Base-by-base conservation (phyloP, 345 rosid genomes). In the Iberis pinnata region DNA sequence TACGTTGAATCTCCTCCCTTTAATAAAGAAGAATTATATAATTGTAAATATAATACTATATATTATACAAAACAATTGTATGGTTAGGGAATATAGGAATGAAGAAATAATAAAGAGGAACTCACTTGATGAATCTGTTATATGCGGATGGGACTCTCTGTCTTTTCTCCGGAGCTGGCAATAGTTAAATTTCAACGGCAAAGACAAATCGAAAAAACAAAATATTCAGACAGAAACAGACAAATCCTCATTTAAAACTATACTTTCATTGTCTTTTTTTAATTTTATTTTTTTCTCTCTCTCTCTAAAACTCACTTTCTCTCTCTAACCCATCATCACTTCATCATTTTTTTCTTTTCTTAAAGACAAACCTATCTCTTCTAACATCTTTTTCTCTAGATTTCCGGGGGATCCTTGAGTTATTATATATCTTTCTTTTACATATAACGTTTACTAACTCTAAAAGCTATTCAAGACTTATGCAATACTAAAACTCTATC, bases 101-200 rank as follows among this genome's bases (percentile, higher is more conserved):
- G 33, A 15, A 12, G 4, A 18, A 53, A 5, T 3, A 2, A 3
- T 9, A 10, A 32, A 32, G 3, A 16, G 48, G n/a, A 38, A 60
- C 90, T 78, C 67, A 93, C 99, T 93, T 93, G 83, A 93, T 88
- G 79, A 93, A 93, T 75, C 99, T 88, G 76, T 93, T 93, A 80
- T 93, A 93, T 53, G 99, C 99, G 53, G 99, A 93, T 65, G 99
- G 99, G 75, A 93, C 97, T 82, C 99, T 81, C 76, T 83, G 96
- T 76, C 99, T 78, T 80, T 93, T 93, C 82, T 86, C 96, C 45
- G 97, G 99, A 69, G 96, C 99, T 93, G 95, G 75, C 73, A 67
- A 71, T 51, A 45, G 58, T 43, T 51, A 45, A 45, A 60, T 66
- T 22, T 49, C 59, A 65, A 49, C 65, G 64, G 54, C 73, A 62